phyloP scores from a whole-genome alignment of 2,329 filamentous ascomycete species.

The Alternaria brassicicola region DNA sequence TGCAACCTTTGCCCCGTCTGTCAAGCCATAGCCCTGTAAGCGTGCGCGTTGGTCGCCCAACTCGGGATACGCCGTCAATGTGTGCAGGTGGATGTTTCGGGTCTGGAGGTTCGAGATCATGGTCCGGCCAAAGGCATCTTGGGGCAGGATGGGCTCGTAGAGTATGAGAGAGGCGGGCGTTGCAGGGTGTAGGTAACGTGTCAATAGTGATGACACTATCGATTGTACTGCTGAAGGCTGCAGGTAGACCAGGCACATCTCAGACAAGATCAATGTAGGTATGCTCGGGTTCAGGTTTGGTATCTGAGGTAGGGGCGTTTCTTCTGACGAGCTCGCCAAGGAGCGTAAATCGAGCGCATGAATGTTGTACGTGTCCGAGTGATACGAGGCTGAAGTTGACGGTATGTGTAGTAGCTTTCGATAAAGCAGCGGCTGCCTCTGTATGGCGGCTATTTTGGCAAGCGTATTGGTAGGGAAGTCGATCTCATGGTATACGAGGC shows the following conservation, averaged over 20 bases:
- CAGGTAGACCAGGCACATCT: conserved; percentile 95
- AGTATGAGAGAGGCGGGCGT: conserved; percentile 69
- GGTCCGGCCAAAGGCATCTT: conserved; percentile 85
- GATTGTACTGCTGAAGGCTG: conserved; percentile 66
- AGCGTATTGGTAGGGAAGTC: conserved; percentile 81
- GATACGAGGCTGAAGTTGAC: conserved; percentile 48
- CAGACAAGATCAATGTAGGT: conserved; percentile 86
- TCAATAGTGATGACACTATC: conserved; percentile 60
- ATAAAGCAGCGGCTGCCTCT: conserved; percentile 38
- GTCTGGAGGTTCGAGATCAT: conserved; percentile 91
- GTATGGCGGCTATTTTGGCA: conserved; percentile 63
- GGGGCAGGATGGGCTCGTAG: conserved; percentile 86
- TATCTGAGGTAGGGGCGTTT: conserved; percentile 36
- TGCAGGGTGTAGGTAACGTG: conserved; percentile 47
- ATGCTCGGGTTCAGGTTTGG: conserved; percentile 59
- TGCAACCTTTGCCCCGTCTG: conserved; percentile 59
- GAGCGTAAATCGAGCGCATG: conserved; percentile 71
- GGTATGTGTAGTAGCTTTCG: conserved; percentile 32
- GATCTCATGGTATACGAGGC: conserved; percentile 84
- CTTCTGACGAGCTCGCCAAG: conserved; percentile 49
- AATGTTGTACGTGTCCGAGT: conserved; percentile 59
- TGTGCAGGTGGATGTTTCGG: conserved; percentile 83
- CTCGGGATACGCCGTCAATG: conserved; percentile 73
- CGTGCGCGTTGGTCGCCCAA: conserved; percentile 71
- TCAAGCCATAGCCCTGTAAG: conserved; percentile 70